Conservation (phyloP, 2,329 filamentous ascomycete species). For the Colletotrichum ledebouriae region DNA sequence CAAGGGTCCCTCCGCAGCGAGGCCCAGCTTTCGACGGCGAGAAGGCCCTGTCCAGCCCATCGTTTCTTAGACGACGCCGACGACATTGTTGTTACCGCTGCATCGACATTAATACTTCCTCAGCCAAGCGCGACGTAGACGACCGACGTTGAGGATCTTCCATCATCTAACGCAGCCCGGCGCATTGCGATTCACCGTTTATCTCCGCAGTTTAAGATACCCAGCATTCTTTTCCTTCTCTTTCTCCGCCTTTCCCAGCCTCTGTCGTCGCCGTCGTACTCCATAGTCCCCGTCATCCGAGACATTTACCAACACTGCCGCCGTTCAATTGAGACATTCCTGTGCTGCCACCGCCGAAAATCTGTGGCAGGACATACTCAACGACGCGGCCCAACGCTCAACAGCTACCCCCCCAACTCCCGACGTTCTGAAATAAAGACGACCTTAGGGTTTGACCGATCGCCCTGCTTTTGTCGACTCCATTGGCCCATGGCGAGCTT, state of each 20-base stretch:
- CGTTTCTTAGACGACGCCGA: constrained; percentile 18
- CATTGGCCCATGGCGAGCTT: constrained; percentile 17
- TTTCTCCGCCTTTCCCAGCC: background rate
- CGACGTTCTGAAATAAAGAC: constrained; percentile 3
- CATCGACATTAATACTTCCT: constrained; percentile 5
- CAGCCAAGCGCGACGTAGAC: constrained; percentile 1
- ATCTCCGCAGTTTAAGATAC: constrained; percentile 31
- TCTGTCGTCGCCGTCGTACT: background rate
- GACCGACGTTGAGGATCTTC: background rate
- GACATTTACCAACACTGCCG: constrained; percentile 25
- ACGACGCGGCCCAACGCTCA: constrained; percentile 8
- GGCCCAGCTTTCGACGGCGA: constrained; percentile 8
- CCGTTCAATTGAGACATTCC: constrained; percentile 38
- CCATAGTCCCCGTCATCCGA: constrained; percentile 9
- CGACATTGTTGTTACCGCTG: background rate
- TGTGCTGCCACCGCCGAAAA: constrained; percentile 24
- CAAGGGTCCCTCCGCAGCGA: constrained; percentile 1
- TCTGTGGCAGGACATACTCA: constrained; percentile 6
- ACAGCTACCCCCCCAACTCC: background rate
- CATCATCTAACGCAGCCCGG: background rate
- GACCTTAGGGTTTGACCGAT: background rate
- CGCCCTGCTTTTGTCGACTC: constrained; percentile 1
- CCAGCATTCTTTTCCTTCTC: constrained; percentile 17
- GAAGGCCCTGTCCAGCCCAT: background rate
- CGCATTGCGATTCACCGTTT: background rate